These are phyloP conservation scores for Dimocarpus longan DNA, from an alignment of 345 rosid genomes.

Conservation along the genomic window DNA sequence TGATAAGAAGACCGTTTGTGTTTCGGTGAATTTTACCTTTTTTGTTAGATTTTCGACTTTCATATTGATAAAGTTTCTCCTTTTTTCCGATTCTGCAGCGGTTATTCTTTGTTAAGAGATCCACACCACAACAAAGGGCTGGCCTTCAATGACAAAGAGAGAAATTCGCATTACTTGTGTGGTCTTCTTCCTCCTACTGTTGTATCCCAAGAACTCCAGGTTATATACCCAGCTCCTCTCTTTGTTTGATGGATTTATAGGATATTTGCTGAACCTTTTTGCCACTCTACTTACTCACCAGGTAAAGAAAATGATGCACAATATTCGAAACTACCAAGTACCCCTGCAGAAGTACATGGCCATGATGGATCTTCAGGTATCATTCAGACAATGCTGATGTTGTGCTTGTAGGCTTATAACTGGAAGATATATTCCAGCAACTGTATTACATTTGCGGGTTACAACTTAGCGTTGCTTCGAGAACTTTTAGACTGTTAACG, in stretches of 20 bases:
- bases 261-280: conserved; percentile 11
- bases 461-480: neutral
- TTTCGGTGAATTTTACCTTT: neutral
- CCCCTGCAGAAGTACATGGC: conserved; percentile 94
- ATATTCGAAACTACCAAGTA: conserved; percentile 81
- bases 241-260: neutral
- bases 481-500: neutral
- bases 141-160: conserved; percentile 80
- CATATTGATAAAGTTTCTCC: too few species aligned
- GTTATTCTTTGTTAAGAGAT: conserved; percentile 90
- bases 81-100: conserved; percentile 47
- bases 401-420: neutral
- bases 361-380: conserved; percentile 98
- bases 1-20: neutral
- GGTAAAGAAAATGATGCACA: conserved; percentile 92
- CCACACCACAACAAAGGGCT: conserved; percentile 98
- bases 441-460: neutral
- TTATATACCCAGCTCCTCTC: conserved; percentile 19
- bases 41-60: neutral
- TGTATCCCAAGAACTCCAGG: conserved; percentile 92
- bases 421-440: neutral
- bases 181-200: conserved; percentile 95
- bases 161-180: conserved; percentile 86
- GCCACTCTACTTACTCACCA: conserved; percentile 23
- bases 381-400: neutral